Evolutionary conservation across 805 yeast species (phyloP).

Genomic region (Jamesozyma hellenica): DNA sequence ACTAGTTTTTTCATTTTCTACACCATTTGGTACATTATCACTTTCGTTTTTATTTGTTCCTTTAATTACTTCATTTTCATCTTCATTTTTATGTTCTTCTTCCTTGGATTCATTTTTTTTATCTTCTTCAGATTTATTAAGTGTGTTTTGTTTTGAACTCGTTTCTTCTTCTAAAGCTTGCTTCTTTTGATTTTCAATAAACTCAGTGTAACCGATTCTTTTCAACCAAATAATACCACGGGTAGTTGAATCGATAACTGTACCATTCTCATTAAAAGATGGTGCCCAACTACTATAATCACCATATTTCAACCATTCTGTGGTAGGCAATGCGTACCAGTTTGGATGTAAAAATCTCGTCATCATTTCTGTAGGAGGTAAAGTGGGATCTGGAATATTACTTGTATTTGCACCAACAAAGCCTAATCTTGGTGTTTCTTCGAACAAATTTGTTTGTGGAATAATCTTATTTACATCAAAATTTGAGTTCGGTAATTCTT

Average conservation of each 20-base stretch:
- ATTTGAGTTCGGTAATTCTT: slow-evolving; percentile 51
- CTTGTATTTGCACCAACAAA: slow-evolving; percentile 37
- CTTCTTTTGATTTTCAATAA: slow-evolving; percentile 15
- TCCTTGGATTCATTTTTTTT: background rate
- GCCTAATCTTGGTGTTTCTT: slow-evolving; percentile 35
- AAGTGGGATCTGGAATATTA: slow-evolving; percentile 39
- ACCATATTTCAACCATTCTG: slow-evolving; percentile 52
- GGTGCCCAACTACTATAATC: slow-evolving; percentile 55
- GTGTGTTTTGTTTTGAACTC: background rate
- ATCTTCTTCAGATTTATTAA: slow-evolving; percentile 3
- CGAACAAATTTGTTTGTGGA: slow-evolving; percentile 36
- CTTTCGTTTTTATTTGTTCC: slow-evolving; percentile 2
- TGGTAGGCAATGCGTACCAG: slow-evolving; percentile 54
- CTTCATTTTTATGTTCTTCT: background rate
- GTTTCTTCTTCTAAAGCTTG: slow-evolving; percentile 2
- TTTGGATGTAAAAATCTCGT: slow-evolving; percentile 48
- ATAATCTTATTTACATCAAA: slow-evolving; percentile 58
- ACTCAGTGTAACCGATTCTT: slow-evolving; percentile 39
- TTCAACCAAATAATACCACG: slow-evolving; percentile 46
- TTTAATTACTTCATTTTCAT: background rate
- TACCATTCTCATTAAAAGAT: slow-evolving; percentile 45
- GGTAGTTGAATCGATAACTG: slow-evolving; percentile 42
- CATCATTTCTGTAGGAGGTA: slow-evolving; percentile 45
- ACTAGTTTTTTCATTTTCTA: background rate
- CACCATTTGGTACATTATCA: slow-evolving; percentile 5